phyloP scores from a whole-genome alignment of 352 stramenopile genomes.

The Bremia lactucae region DNA sequence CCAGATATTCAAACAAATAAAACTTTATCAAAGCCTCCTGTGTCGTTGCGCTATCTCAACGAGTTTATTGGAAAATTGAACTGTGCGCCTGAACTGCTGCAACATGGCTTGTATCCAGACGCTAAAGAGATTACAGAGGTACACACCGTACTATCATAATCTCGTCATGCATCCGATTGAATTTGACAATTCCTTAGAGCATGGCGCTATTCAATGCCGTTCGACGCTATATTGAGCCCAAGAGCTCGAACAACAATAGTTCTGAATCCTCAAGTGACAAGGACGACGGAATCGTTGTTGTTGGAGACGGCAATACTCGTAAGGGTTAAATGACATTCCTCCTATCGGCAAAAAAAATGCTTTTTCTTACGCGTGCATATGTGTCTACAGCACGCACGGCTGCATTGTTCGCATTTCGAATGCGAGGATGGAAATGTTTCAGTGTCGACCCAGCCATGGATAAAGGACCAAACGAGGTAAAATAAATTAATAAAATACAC shows the following conservation, averaged over 20 bases:
- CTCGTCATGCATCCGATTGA: too few species aligned
- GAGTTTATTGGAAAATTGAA: slow-evolving; percentile 77
- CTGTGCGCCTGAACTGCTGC: slow-evolving; percentile 53
- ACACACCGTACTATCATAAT: not conserved
- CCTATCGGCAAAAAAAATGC: too few species aligned
- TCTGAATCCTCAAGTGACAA: too few species aligned
- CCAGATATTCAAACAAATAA: slow-evolving; percentile 2
- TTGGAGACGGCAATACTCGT: slow-evolving; percentile 76
- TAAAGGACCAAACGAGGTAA: slow-evolving; percentile 36
- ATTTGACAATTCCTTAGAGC: too few species aligned
- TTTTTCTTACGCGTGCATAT: not conserved
- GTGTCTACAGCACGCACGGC: slow-evolving; percentile 45
- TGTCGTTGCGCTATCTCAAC: slow-evolving; percentile 74
- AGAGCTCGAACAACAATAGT: slow-evolving; percentile 6
- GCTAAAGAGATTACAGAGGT: slow-evolving; percentile 81
- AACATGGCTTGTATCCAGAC: slow-evolving; percentile 67
- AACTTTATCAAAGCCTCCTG: slow-evolving; percentile 7
- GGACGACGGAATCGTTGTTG: slow-evolving; percentile 62
- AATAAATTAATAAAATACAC: too few species aligned
- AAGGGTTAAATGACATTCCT: slow-evolving; percentile 7
- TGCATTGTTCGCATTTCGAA: slow-evolving; percentile 62
- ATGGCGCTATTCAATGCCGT: slow-evolving; percentile 81
- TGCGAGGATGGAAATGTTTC: slow-evolving; percentile 66
- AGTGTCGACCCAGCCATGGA: slow-evolving; percentile 76
- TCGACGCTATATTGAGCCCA: slow-evolving; percentile 43